Base-by-base conservation (phyloP, 169 alveolate species). In the Amoebophrya sp. region DNA sequence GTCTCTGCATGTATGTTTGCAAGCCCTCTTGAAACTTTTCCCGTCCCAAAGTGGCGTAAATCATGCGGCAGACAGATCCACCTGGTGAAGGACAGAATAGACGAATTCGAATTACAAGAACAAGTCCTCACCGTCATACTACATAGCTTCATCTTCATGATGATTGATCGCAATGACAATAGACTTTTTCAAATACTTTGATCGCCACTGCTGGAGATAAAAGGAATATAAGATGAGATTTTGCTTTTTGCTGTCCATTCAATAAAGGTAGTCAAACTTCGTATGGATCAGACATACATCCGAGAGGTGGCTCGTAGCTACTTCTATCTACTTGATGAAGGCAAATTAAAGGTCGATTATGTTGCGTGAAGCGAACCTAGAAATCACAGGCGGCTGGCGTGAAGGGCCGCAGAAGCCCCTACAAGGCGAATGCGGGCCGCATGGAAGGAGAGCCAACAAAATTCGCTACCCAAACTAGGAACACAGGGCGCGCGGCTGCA, bases 31-130 rank as follows among this genome's bases (percentile, higher is more conserved):
- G 93, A 90, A 93, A 94, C 41, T 54, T 78, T 40, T 92, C 93
- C 41, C 40, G 41, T 6, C 97, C 97, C 12, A 97, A 94, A 24
- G 94, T 92, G 89, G 93, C 94, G 77, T 92, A 93, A 89, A 97
- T 91, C 94, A 95, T 96, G 53, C 96, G 94, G 54, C 95, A 94
- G 65, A 97, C 95, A 10, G 96, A 93, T 34, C 97, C 93, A 10
- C 98, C 90, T 47, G 36, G 90, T 39, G 0, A 34, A 65, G 3
- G 89, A n/a, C 33, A 29, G 89, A n/a, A 65, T 12, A 33, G 83
- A 65, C 83, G n/a, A 65, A 33, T 29, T 29, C 26, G n/a, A 29
- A 10, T 29, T 65, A 2, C n/a, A 33, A 33, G 83, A 29, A 33
- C 26, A 0, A 65, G n/a, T 65, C n/a, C 0, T 29, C 83, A 65